Percentiles rank a stretch among this genome's conserved stretches.
Conservation (phyloP, 2,329 filamentous ascomycete species). For the Macrophomina tecta region DNA sequence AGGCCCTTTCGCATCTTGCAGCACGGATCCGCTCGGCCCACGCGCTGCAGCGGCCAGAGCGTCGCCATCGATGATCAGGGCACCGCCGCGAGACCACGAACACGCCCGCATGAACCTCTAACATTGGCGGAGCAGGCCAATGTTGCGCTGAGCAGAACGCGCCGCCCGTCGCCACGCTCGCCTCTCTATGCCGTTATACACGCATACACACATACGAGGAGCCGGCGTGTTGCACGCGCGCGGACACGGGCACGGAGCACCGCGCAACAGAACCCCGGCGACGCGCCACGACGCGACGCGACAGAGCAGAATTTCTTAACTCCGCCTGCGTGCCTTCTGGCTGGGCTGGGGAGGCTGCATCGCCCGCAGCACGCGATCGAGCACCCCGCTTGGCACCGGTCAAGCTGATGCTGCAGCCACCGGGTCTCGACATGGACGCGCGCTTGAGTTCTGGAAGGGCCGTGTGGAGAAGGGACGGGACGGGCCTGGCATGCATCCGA, state of each 20-base stretch:
- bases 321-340: neutral
- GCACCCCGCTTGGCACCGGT: slow-evolving; percentile 15
- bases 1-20: slow-evolving; percentile 5
- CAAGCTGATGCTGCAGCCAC: slow-evolving; percentile 26
- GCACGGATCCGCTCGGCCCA: slow-evolving; percentile 17
- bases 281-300: too few relatives aligned
- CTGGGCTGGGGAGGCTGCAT: neutral
- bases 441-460: slow-evolving; percentile 10
- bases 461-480: slow-evolving; percentile 15
- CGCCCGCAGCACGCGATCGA: slow-evolving; percentile 8
- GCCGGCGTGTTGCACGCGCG: neutral
- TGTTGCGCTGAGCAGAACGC: slow-evolving; percentile 4
- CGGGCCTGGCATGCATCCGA: slow-evolving; percentile 13
- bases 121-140: neutral
- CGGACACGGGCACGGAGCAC: too few relatives aligned
- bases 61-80: slow-evolving; percentile 13
- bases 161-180: neutral
- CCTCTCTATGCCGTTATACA: too few relatives aligned
- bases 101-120: slow-evolving; percentile 1
- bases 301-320: neutral
- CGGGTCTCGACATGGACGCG: neutral
- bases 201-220: too few relatives aligned
- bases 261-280: neutral
- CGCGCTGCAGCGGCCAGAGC: slow-evolving; percentile 20
- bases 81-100: neutral